These are phyloP conservation scores for Aspergillus udagawae DNA, from an alignment of 2,329 filamentous ascomycete genomes.

Conservation along the genomic window DNA sequence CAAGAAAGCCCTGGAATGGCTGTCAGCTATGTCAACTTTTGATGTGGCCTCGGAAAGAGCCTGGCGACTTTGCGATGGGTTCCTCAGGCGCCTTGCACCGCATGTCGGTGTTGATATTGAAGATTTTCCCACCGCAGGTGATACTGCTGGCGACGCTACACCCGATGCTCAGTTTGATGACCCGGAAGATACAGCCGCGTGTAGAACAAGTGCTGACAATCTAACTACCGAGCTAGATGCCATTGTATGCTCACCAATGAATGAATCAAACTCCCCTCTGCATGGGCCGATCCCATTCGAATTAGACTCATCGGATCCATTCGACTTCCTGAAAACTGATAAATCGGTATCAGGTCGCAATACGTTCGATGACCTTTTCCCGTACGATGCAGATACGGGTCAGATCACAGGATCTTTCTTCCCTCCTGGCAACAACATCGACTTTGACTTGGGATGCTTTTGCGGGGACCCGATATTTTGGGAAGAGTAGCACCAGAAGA, in stretches of 20 bases:
- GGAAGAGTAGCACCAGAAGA: conserved; percentile 1
- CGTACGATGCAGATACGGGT: conserved; percentile 33
- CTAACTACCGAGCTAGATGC: conserved; percentile 19
- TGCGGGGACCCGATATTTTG: conserved; percentile 29
- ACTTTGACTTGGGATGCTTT: conserved; percentile 30
- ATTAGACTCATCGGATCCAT: conserved; percentile 22
- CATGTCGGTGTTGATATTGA: conserved; percentile 28
- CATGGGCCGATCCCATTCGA: conserved; percentile 10
- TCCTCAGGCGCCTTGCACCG: conserved; percentile 31
- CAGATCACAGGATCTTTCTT: conserved; percentile 38
- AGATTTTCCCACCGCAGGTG: conserved; percentile 26
- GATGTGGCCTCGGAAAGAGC: conserved; percentile 29
- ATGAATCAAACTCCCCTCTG: conserved; percentile 19
- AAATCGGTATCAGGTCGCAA: conserved; percentile 20
- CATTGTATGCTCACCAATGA: conserved; percentile 23
- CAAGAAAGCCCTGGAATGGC: conserved; percentile 34
- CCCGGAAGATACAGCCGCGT: conserved; percentile 11
- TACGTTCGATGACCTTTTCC: conserved; percentile 28
- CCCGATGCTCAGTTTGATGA: conserved; percentile 14
- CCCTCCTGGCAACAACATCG: conserved; percentile 25
- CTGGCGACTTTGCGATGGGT: conserved; percentile 34
- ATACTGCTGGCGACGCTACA: conserved; percentile 19
- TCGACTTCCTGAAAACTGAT: conserved; percentile 28
- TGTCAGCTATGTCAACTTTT: conserved; percentile 27
- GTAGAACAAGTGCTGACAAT: conserved; percentile 1